Evolutionary conservation across 1,284 basidiomycete species (phyloP), one percentile per base, ranked within the genome.

Genomic region (Acaromyces ingoldii): DNA sequence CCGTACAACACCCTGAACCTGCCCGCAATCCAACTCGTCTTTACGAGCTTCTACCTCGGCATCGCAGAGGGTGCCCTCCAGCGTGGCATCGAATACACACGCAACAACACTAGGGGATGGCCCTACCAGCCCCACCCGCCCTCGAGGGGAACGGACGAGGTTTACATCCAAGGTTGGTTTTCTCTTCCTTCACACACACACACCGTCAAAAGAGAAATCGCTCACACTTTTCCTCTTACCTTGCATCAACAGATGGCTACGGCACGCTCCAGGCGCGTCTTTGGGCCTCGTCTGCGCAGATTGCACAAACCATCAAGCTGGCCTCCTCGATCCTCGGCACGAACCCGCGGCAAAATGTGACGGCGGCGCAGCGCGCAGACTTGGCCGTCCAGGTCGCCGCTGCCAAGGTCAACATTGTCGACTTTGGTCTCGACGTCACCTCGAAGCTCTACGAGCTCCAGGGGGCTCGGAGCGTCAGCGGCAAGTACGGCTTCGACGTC

Each of bases 11-110:
- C 72, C 10, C 62, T 76, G 19, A 70, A 71, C 49, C 55, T 76
- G 24, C 75, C 75, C 3, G 59, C 63, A 21, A 76, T 76, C 47
- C 75, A 76, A 44, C 61, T 75, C 15, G 65, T 68, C 21, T 76
- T 76, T 54, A 65, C 66, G 38, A 64, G 67, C 47, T 71, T 76
- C 57, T 76, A 76, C 61, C 60, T 75, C n/a, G 75, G 75, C 7
- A 74, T 75, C 22, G 66, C 75, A 9, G 63, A 69, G 49, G 75
- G 75, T 6, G 70, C 75, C 0, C 67, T 76, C 10, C 45, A 54
- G 4, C 56, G 72, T 6, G 72, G 63, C 4, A 49, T 62, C 2
- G 52, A 43, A 2, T 76, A 75, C 60, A 75, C 74, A 22, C 66
- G 62, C 28, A 63, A 60, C 30, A 70, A 70, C 54, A 75, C 74